These are phyloP conservation scores for Neurospora pannonica DNA, from an alignment of 495 filamentous ascomycete genomes.

Conservation along the genomic window DNA sequence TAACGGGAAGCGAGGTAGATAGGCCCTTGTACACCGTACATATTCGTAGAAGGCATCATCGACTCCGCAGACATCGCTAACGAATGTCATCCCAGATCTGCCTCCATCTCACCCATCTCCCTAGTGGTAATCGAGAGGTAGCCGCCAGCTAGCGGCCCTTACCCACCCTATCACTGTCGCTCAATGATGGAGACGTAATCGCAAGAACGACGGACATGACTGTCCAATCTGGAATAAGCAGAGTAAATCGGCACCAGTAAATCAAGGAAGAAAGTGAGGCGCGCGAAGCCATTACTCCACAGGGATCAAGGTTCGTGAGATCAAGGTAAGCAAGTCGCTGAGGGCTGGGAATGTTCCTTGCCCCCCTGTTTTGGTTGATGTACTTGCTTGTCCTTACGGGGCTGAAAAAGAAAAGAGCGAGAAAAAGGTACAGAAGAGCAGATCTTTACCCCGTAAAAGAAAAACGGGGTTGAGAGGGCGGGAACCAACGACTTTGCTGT, in stretches of 20 bases:
- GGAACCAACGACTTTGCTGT: not conserved
- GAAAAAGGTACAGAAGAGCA: not conserved
- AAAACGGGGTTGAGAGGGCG: not conserved
- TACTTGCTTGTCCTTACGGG: not conserved
- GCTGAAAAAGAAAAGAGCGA: not conserved
- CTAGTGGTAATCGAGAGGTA: not conserved
- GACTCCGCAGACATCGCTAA: not conserved
- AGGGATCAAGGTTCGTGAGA: not conserved
- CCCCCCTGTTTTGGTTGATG: not conserved
- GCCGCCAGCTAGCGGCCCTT: not conserved
- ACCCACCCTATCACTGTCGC: not conserved
- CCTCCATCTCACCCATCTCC: not conserved
- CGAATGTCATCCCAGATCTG: not conserved
- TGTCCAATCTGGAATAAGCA: not conserved
- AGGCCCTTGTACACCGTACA: not conserved
- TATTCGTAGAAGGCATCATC: not conserved
- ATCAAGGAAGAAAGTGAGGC: not conserved
- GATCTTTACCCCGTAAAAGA: not conserved
- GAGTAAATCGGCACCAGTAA: not conserved
- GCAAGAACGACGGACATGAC: not conserved
- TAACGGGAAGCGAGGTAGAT: not conserved
- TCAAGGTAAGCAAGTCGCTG: not conserved
- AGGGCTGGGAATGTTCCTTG: not conserved
- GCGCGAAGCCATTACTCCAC: not conserved
- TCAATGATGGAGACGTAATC: not conserved